Evolutionary conservation across 352 stramenopile genomes (phyloP).

Genomic region (Phytophthora rubi): DNA sequence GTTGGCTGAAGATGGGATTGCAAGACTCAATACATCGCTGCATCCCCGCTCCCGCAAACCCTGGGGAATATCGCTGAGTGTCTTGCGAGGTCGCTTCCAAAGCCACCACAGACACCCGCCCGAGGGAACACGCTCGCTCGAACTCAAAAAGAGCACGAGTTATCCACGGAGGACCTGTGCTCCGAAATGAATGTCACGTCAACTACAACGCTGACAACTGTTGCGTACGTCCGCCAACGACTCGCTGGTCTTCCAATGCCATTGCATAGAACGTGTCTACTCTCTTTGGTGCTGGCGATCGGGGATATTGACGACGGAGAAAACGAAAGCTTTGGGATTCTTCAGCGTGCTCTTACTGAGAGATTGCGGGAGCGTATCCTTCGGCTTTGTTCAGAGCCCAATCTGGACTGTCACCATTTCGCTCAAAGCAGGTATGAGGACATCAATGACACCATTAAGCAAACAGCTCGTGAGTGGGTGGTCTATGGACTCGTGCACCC

Average conservation of each 20-base stretch:
- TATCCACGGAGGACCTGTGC: not conserved
- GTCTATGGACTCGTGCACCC: conserved; percentile 29
- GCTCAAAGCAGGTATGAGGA: not conserved
- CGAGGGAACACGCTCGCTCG: not conserved
- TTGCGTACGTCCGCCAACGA: conserved; percentile 31
- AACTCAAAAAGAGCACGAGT: not conserved
- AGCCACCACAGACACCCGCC: not conserved
- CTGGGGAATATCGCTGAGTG: conserved; percentile 20
- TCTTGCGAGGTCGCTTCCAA: conserved; percentile 9
- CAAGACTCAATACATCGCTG: conserved; percentile 14
- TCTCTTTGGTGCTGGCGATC: conserved; percentile 26
- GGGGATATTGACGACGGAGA: conserved; percentile 17
- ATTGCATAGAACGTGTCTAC: conserved; percentile 35
- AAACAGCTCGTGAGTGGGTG: conserved; percentile 28
- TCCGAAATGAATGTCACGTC: conserved; percentile 4
- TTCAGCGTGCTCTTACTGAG: not conserved
- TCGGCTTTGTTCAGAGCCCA: conserved; percentile 13
- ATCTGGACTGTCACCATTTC: conserved; percentile 19
- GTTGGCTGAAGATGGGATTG: conserved; percentile 28
- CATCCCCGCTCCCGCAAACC: conserved; percentile 22
- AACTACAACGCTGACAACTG: conserved; percentile 15
- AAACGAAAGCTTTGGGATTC: not conserved
- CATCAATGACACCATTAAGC: conserved; percentile 1
- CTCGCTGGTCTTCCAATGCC: conserved; percentile 38
- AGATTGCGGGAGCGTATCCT: conserved; percentile 21